A percentile compares a stretch with the other conserved stretches of the same genome.
Evolutionary conservation across 768 basidiomycete genomes (phyloP).

Genomic region (Dictyophora rubrovolvata): DNA sequence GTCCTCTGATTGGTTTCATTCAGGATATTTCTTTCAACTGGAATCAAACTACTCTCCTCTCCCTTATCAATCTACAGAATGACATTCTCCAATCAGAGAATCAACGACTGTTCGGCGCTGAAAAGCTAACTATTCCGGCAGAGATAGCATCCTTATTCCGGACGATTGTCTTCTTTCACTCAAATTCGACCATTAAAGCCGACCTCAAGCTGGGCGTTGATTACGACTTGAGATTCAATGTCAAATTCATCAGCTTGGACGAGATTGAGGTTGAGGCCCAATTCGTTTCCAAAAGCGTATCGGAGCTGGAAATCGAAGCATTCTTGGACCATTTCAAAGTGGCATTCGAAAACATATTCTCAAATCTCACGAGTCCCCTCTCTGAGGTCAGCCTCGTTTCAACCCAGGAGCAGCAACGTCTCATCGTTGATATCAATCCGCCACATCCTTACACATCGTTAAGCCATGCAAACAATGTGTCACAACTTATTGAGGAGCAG

Average conservation of each 20-base stretch:
- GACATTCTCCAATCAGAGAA: too few species aligned
- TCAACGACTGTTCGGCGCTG: too few species aligned
- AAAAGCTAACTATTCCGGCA: too few species aligned
- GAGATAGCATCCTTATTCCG: too few species aligned
- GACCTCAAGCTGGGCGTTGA: not conserved
- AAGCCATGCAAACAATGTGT: not conserved
- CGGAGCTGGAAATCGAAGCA: not conserved
- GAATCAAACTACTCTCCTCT: too few species aligned
- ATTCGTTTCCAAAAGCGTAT: not conserved
- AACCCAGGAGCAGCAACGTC: not conserved
- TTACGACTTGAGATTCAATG: not conserved
- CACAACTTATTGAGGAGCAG: not conserved
- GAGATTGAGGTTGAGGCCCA: not conserved
- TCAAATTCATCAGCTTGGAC: not conserved
- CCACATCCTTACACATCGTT: not conserved
- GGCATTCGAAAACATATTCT: not conserved
- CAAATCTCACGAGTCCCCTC: not conserved
- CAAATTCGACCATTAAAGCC: too few species aligned
- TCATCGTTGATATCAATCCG: not conserved
- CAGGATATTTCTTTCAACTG: too few species aligned
- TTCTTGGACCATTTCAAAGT: not conserved
- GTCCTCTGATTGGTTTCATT: too few species aligned
- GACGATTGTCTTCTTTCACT: too few species aligned
- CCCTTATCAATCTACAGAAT: too few species aligned
- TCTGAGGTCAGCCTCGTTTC: not conserved